Evolutionary conservation across 2,329 filamentous ascomycete genomes (phyloP).

Genomic region (Cytospora chrysosperma): DNA sequence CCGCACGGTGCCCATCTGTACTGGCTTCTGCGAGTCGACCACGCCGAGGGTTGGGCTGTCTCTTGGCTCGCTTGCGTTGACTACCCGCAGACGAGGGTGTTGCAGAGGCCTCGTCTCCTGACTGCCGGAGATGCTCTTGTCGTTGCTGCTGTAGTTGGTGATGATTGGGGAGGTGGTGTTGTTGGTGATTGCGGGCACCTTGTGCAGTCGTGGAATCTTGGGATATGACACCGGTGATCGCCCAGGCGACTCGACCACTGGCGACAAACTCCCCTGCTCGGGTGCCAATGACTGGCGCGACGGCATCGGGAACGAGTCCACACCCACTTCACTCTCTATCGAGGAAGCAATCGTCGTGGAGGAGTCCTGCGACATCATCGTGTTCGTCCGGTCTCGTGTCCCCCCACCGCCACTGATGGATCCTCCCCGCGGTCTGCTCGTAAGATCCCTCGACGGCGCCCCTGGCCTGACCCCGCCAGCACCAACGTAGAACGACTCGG

Average conservation of each 20-base stretch:
- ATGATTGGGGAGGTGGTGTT: neutral
- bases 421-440: conserved; percentile 19
- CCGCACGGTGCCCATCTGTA: conserved; percentile 26
- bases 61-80: conserved; percentile 4
- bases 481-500: conserved; percentile 10
- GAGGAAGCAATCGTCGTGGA: conserved; percentile 41
- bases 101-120: neutral
- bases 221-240: conserved; percentile 36
- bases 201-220: conserved; percentile 20
- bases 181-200: neutral
- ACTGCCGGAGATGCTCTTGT: neutral
- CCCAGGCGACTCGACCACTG: conserved; percentile 48
- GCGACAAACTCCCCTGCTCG: conserved; percentile 41
- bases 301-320: conserved; percentile 12
- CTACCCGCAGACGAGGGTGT: neutral
- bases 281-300: neutral
- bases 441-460: conserved; percentile 3
- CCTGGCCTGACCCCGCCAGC: neutral
- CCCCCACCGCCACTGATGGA: neutral
- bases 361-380: conserved; percentile 34
- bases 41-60: conserved; percentile 42
- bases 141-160: too few species aligned
- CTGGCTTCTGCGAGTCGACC: conserved; percentile 25
- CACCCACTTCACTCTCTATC: conserved; percentile 16
- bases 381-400: conserved; percentile 15